Conservation (phyloP, 768 basidiomycete species). For the Termitomyces sp. region DNA sequence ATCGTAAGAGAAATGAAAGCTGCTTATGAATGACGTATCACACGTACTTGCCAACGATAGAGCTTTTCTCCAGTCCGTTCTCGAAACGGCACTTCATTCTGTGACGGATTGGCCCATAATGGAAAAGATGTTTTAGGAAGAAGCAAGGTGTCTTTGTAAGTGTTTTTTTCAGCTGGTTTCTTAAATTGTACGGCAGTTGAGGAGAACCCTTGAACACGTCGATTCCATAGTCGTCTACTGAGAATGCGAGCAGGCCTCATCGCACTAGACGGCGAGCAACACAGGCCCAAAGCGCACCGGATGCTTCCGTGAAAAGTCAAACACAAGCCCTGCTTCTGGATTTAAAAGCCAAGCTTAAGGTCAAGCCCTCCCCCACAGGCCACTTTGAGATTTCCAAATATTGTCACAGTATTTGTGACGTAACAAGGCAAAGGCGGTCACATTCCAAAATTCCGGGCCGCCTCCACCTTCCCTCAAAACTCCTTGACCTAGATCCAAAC, state of each 20-base stretch:
- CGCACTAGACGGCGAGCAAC: neutral
- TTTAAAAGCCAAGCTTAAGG: neutral
- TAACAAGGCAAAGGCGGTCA: neutral
- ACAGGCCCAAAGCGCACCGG: neutral
- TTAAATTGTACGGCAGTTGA: conserved; percentile 3
- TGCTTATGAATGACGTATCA: conserved; percentile 1
- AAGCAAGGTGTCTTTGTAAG: conserved; percentile 55
- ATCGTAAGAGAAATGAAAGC: neutral
- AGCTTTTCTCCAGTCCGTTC: conserved; percentile 65
- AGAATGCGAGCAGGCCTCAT: conserved; percentile 6
- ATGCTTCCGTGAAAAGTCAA: neutral
- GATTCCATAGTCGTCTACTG: conserved; percentile 7
- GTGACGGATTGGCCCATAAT: conserved; percentile 61
- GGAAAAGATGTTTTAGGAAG: conserved; percentile 83
- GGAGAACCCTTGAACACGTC: conserved; percentile 6
- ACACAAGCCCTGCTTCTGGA: neutral
- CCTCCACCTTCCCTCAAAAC: too few species aligned
- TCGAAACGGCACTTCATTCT: conserved; percentile 54
- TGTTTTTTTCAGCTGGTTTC: conserved; percentile 27
- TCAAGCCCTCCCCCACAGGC: neutral
- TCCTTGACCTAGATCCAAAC: too few species aligned
- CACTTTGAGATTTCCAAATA: neutral
- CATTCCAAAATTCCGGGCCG: neutral
- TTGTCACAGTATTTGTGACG: neutral
- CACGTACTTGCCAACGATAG: conserved; percentile 73